Evolutionary conservation across 352 stramenopile species (phyloP).

Genomic region (Phytopythium ostracodes): DNA sequence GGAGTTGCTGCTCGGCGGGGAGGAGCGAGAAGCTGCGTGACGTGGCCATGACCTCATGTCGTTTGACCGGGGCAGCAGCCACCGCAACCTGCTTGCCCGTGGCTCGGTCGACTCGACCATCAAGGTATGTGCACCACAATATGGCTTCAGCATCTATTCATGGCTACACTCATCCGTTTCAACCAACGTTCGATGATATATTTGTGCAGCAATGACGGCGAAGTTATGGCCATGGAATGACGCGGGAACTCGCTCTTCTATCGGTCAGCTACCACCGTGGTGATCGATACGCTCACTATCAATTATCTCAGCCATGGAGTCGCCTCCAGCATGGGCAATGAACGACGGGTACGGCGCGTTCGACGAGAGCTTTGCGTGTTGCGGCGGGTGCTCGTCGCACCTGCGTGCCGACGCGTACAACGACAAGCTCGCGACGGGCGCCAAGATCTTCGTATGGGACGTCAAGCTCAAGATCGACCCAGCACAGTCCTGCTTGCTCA

Average conservation of each 20-base stretch:
- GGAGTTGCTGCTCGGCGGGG: slow-evolving; percentile 95
- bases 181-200: too few relatives aligned
- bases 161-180: too few relatives aligned
- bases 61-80: slow-evolving; percentile 96
- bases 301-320: not conserved
- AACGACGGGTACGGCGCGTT: slow-evolving; percentile 29
- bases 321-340: not conserved
- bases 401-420: slow-evolving; percentile 45
- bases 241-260: too few relatives aligned
- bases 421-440: slow-evolving; percentile 39
- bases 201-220: too few relatives aligned
- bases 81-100: slow-evolving; percentile 97
- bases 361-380: slow-evolving; percentile 62
- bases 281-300: not conserved
- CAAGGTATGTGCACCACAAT: too few relatives aligned
- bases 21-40: slow-evolving; percentile 80
- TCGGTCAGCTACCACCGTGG: too few relatives aligned
- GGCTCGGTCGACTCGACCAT: slow-evolving; percentile 97
- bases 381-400: slow-evolving; percentile 59
- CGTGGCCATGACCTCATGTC: slow-evolving; percentile 91
- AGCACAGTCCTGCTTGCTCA: slow-evolving; percentile 30
- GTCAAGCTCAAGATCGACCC: slow-evolving; percentile 53
- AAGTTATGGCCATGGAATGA: not conserved
- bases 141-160: too few relatives aligned
- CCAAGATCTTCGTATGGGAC: slow-evolving; percentile 69